Base-by-base conservation (phyloP, 2,329 filamentous ascomycete genomes). In the Verticillium klebahnii region DNA sequence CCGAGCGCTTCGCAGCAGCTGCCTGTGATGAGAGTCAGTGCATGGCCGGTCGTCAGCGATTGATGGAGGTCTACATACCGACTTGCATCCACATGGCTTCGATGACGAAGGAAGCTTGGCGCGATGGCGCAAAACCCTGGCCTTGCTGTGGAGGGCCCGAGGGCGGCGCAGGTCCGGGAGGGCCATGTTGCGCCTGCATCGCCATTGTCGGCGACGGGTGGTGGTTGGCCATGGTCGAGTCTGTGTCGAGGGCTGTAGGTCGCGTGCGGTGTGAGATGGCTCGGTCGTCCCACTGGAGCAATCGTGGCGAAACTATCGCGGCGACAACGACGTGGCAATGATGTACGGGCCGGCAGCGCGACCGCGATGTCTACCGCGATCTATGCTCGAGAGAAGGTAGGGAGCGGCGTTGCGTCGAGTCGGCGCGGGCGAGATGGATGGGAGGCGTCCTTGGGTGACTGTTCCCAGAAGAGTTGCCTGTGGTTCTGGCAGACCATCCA, bases 41-140 rank as follows among this genome's bases (percentile, higher is more conserved):
- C 17, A 11, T n/a, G n/a, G 6, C 32, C 54, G 23, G 6, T 56
- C 54, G 23, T 14, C 54, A n/a, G 12, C 3, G 23, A 29, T 54
- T 15, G 50, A 23, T 37, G 36, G 50, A 52, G 23, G 23, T 40
- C 39, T 52, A 76, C 87, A 66, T 89, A 97, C 93, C 94, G 68
- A 98, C 90, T 74, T 95, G 91, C 72, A 96, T 84, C 94, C 94
- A 98, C 61, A 96, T 88, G 57, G 85, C 83, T 77, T 98, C 94
- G 70, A 96, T 98, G 71, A 94, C 85, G 7, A 86, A 81, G 6
- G 87, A 83, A 60, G 97, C 86, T 72, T 92, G 89, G 69, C 93
- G 90, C 68, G 90, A 87, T 25, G 90, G 84, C 58, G 85, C 80
- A 69, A 85, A 86, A 68, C 75, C 78, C 64, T 80, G 82, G 57